These are phyloP conservation scores for Sphenostylis stenocarpa DNA, from an alignment of 306 rosid species.

Conservation along the genomic window DNA sequence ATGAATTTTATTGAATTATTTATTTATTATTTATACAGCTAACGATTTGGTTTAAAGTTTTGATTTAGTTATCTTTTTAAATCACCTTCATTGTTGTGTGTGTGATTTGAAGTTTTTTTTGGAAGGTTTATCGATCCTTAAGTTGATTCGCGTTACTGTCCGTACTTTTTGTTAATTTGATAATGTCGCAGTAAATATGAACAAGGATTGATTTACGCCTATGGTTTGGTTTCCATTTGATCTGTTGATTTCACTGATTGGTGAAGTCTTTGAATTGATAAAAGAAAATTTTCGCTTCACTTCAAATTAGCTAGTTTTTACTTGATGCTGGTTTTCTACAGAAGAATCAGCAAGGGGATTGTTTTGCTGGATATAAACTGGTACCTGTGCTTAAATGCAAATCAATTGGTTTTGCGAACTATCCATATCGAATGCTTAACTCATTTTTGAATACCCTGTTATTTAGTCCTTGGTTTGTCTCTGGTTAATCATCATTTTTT, in stretches of 20 bases:
- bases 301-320: background rate
- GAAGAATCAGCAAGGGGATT: background rate
- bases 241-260: constrained; percentile 26
- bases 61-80: background rate
- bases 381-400: background rate
- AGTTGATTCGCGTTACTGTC: background rate
- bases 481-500: constrained; percentile 1
- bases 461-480: background rate
- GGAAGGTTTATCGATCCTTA: background rate
- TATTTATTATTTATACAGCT: background rate
- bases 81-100: background rate
- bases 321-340: background rate
- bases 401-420: background rate
- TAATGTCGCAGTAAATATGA: background rate
- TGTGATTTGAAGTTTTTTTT: background rate
- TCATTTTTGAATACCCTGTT: constrained; percentile 5
- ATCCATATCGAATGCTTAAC: background rate
- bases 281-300: background rate
- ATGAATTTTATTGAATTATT: background rate
- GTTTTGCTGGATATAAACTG: background rate
- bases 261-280: background rate
- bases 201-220: background rate
- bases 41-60: background rate
- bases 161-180: background rate
- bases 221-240: constrained; percentile 39